Conservation (phyloP, 192 early-diverging fungal species). For the Coemansia javaensis region DNA sequence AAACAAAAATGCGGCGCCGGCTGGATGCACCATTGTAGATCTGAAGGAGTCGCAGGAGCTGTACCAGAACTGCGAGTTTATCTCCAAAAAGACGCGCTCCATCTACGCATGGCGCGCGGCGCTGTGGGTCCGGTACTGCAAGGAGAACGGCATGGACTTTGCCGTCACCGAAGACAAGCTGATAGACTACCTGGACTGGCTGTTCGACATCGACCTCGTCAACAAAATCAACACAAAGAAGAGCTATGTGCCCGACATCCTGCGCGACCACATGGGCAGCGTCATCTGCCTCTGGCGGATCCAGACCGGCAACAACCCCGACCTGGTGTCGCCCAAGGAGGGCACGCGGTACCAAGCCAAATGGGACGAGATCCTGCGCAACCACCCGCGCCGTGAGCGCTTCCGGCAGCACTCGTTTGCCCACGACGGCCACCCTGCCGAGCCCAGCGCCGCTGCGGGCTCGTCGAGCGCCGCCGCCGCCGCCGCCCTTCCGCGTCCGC, state of each 20-base stretch:
- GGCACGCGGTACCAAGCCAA: slow-evolving; percentile 48
- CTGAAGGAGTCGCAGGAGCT: slow-evolving; percentile 50
- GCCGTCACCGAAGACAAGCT: slow-evolving; percentile 45
- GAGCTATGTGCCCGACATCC: slow-evolving; percentile 47
- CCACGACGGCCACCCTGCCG: neutral
- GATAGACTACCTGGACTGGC: slow-evolving; percentile 45
- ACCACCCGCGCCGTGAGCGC: slow-evolving; percentile 39
- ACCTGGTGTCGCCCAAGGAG: slow-evolving; percentile 46
- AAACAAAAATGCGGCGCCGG: neutral
- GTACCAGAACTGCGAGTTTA: slow-evolving; percentile 43
- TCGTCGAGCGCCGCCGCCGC: too few relatives aligned
- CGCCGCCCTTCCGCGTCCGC: slow-evolving; percentile 6
- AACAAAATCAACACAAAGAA: slow-evolving; percentile 53
- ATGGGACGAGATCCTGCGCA: slow-evolving; percentile 51
- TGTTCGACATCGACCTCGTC: slow-evolving; percentile 46
- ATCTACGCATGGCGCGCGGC: slow-evolving; percentile 49
- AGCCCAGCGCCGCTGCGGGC: neutral
- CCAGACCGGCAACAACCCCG: slow-evolving; percentile 44
- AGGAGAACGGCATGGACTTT: slow-evolving; percentile 27
- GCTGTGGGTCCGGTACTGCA: slow-evolving; percentile 49
- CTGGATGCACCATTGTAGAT: slow-evolving; percentile 20
- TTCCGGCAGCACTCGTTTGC: slow-evolving; percentile 13
- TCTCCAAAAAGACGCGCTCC: slow-evolving; percentile 50
- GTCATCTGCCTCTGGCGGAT: slow-evolving; percentile 50
- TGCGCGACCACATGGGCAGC: slow-evolving; percentile 52